Conservation (phyloP, 768 basidiomycete genomes). For the Suillus americanus region DNA sequence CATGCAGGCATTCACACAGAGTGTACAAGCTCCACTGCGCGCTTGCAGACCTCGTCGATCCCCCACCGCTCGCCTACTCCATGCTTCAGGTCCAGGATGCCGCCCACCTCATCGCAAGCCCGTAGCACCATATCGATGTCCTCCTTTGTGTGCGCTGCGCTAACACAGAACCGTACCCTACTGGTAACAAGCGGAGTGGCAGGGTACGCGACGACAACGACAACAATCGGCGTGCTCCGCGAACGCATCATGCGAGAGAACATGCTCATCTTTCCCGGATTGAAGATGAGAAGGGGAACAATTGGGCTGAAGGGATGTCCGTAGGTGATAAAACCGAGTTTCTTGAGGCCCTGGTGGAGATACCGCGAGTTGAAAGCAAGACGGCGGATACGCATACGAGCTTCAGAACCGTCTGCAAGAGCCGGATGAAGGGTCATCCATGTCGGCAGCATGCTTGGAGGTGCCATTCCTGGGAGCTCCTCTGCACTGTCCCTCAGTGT, state of each 20-base stretch:
- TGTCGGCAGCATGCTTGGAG: conserved; percentile 59
- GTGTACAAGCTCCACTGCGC: conserved; percentile 75
- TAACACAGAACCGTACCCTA: conserved; percentile 91
- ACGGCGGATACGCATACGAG: conserved; percentile 75
- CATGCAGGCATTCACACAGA: conserved; percentile 16
- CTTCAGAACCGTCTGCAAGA: conserved; percentile 83
- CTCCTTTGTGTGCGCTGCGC: conserved; percentile 94
- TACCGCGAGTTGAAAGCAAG: conserved; percentile 96
- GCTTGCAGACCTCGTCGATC: conserved; percentile 67
- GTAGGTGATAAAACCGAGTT: conserved; percentile 96
- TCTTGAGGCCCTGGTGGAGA: conserved; percentile 79
- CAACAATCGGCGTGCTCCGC: conserved; percentile 66
- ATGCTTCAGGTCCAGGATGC: conserved; percentile 88
- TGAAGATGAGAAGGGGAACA: conserved; percentile 88
- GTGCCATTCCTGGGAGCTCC: conserved; percentile 64
- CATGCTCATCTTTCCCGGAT: conserved; percentile 90
- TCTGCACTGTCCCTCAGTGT: conserved; percentile 38
- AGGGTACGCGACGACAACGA: conserved; percentile 90
- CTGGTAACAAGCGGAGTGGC: conserved; percentile 78
- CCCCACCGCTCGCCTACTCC: conserved; percentile 71
- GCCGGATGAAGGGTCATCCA: conserved; percentile 78
- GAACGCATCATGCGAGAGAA: conserved; percentile 87
- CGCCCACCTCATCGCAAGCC: conserved; percentile 92
- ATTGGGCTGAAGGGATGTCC: conserved; percentile 91
- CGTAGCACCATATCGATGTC: conserved; percentile 85